phyloP scores from a whole-genome alignment of 78 protist genomes.

The Pelomyxa schiedti region DNA sequence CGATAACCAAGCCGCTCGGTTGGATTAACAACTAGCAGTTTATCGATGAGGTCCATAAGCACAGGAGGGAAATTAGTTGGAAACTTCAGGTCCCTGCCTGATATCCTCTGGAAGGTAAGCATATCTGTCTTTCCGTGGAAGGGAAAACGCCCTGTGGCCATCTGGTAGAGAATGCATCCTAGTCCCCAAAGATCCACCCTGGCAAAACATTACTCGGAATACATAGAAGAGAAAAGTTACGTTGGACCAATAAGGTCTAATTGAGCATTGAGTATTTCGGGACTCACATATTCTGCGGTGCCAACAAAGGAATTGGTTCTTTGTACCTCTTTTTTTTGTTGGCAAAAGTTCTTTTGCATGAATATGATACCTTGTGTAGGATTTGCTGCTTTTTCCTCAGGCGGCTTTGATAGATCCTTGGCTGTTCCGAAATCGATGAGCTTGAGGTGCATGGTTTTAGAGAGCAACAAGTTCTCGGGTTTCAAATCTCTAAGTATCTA shows the following conservation, averaged over 20 bases:
- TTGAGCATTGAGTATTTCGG: constrained; percentile 59
- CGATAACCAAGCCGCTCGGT: constrained; percentile 6
- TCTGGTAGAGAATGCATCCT: constrained; percentile 78
- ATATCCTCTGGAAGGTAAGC: constrained; percentile 60
- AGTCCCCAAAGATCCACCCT: constrained; percentile 79
- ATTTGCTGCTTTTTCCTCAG: too few species aligned
- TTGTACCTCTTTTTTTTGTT: neutral
- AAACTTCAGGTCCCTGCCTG: constrained; percentile 14
- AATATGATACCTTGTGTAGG: too few species aligned
- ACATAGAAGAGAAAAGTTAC: neutral
- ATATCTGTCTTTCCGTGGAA: constrained; percentile 54
- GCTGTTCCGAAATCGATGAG: constrained; percentile 59
- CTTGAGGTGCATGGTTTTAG: constrained; percentile 34
- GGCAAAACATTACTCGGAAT: too few species aligned
- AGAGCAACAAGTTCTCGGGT: constrained; percentile 56
- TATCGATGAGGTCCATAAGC: constrained; percentile 47
- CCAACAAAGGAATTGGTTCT: constrained; percentile 48
- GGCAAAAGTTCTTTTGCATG: neutral
- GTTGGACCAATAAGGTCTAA: constrained; percentile 5
- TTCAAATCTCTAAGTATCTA: too few species aligned
- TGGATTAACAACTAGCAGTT: constrained; percentile 30
- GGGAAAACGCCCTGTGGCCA: constrained; percentile 57
- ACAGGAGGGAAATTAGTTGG: constrained; percentile 52
- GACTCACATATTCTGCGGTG: constrained; percentile 84
- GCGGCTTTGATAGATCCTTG: constrained; percentile 11